phyloP scores from a whole-genome alignment of 164 flowering plant genomes.

The Umbilicus rupestris region DNA sequence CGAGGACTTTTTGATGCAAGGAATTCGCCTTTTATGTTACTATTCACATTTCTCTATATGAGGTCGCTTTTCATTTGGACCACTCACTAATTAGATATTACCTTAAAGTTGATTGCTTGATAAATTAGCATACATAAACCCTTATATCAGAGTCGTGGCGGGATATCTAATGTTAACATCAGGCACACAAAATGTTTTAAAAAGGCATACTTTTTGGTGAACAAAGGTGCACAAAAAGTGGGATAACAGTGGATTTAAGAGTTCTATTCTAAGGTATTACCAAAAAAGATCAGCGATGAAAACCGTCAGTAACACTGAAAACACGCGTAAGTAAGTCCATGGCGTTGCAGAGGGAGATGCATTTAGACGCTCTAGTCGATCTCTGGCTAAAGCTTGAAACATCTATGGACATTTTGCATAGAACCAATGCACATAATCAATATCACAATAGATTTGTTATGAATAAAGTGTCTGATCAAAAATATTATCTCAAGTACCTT shows the following conservation, averaged over 20 bases:
- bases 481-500: constrained; percentile 41
- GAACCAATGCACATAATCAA: not conserved
- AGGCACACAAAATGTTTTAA: no score
- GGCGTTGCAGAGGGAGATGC: constrained; percentile 92
- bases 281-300: constrained; percentile 53
- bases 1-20: no score
- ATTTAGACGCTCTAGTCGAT: constrained; percentile 86
- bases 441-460: not conserved
- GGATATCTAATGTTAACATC: no score
- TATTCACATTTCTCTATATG: no score
- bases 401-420: constrained; percentile 32
- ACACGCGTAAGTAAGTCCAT: constrained; percentile 82
- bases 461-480: not conserved
- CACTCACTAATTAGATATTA: no score
- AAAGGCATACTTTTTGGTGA: not conserved
- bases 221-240: not conserved
- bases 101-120: no score
- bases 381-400: constrained; percentile 93
- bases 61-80: no score
- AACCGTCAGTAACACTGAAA: constrained; percentile 63
- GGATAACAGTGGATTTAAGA: not conserved
- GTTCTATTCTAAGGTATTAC: constrained; percentile 27
- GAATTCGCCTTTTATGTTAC: no score
- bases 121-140: no score
- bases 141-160: no score